Conservation (phyloP, 257 asterid genomes). For the Primulina eburnea region DNA sequence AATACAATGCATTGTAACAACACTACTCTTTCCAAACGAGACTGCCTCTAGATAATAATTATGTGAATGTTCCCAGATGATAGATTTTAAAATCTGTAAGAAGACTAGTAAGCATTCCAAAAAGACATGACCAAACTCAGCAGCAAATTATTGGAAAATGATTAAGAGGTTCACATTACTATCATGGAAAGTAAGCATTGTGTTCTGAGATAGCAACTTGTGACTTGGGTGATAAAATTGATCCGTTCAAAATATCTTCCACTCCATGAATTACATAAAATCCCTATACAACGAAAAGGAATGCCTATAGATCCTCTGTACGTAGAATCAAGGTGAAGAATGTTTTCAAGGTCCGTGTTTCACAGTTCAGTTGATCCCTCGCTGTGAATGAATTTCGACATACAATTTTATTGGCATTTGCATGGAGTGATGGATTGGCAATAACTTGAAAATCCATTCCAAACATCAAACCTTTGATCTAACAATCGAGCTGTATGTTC, state of each 20-base stretch:
- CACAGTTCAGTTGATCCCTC: neutral
- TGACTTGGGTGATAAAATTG: neutral
- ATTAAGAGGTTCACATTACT: neutral
- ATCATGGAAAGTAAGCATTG: neutral
- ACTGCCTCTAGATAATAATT: neutral
- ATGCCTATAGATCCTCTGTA: neutral
- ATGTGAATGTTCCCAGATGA: neutral
- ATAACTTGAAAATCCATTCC: neutral
- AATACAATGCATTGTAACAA: constrained; percentile 33
- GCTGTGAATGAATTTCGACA: neutral
- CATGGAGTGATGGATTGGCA: neutral
- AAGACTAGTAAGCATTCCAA: neutral
- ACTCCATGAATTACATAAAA: neutral
- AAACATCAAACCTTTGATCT: neutral
- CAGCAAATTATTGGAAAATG: neutral
- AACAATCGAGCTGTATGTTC: neutral
- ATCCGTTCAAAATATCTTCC: neutral
- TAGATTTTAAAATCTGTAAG: neutral
- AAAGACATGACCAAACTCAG: neutral
- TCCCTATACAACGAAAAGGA: neutral
- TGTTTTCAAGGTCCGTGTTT: neutral
- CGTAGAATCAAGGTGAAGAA: neutral
- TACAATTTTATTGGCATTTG: neutral
- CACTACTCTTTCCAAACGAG: neutral
- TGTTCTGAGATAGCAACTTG: neutral